phyloP scores from a whole-genome alignment of 371 early-diverging fungal species.

The Blakeslea trispora region DNA sequence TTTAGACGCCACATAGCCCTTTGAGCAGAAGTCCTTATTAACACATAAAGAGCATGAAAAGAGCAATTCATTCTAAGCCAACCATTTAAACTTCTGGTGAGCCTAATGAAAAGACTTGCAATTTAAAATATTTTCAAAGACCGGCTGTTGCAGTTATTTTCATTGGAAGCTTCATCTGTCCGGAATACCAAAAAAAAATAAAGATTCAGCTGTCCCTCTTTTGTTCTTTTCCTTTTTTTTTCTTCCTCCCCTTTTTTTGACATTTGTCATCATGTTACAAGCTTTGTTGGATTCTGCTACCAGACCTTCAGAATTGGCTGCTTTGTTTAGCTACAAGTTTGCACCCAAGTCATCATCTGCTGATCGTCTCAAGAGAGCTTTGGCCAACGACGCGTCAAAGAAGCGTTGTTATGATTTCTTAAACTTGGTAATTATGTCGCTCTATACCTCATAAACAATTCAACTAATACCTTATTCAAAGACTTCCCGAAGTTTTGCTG shows the following conservation, averaged over 20 bases:
- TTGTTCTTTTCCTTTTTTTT: constrained; percentile 14
- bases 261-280: constrained; percentile 19
- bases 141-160: no score
- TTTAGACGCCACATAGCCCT: no score
- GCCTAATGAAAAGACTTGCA: no score
- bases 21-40: no score
- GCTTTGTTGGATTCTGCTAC: constrained; percentile 66
- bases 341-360: constrained; percentile 57
- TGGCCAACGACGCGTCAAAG: constrained; percentile 59
- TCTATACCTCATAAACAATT: no score
- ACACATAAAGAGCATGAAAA: no score
- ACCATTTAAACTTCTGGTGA: no score
- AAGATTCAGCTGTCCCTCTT: neutral
- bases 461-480: no score
- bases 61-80: no score
- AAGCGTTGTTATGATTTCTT: constrained; percentile 88
- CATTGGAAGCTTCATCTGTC: no score
- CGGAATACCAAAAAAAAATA: no score
- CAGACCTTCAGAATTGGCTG: constrained; percentile 85
- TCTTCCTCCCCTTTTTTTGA: neutral
- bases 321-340: constrained; percentile 79
- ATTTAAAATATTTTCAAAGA: no score
- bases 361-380: constrained; percentile 44
- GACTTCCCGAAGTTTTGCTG: constrained; percentile 95
- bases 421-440: constrained; percentile 62